A percentile compares a stretch with the other conserved stretches of the same genome.
phyloP scores from a whole-genome alignment of 176 grass and related monocot genomes.

The Miscanthus lutarioriparius region DNA sequence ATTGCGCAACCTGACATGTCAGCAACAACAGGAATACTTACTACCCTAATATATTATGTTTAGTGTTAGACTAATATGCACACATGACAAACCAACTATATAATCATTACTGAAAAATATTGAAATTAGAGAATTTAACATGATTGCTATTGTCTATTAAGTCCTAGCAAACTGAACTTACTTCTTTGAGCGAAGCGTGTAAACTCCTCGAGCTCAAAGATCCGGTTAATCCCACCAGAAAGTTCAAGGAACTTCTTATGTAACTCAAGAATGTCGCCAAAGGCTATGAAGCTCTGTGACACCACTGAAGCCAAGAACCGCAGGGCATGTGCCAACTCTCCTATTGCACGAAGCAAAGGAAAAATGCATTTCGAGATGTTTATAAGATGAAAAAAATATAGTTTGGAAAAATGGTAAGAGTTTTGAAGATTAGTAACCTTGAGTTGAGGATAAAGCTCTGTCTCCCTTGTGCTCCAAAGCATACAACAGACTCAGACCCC shows the following conservation, averaged over 20 bases:
- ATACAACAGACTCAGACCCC: constrained; percentile 96
- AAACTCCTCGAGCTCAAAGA: constrained; percentile 94
- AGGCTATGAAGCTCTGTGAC: constrained; percentile 97
- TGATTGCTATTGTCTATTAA: background rate
- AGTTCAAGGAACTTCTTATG: constrained; percentile 96
- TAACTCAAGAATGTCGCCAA: constrained; percentile 96
- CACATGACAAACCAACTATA: background rate
- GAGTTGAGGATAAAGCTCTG: constrained; percentile 84
- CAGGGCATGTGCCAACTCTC: constrained; percentile 91
- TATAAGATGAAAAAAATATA: constrained; percentile 17
- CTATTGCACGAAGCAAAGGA: constrained; percentile 53
- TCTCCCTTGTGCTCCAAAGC: constrained; percentile 98
- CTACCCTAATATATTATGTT: background rate
- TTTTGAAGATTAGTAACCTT: constrained; percentile 58
- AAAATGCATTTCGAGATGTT: constrained; percentile 10
- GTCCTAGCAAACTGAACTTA: constrained; percentile 44
- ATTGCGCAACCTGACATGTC: background rate
- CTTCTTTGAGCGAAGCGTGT: constrained; percentile 69
- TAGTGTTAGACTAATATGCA: background rate
- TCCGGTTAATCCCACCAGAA: constrained; percentile 91
- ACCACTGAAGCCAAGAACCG: constrained; percentile 96
- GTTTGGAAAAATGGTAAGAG: background rate
- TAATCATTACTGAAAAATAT: constrained; percentile 11
- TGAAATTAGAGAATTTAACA: constrained; percentile 20
- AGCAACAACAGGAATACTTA: background rate